Base-by-base conservation (phyloP, 306 rosid species). In the Neltuma alba region DNA sequence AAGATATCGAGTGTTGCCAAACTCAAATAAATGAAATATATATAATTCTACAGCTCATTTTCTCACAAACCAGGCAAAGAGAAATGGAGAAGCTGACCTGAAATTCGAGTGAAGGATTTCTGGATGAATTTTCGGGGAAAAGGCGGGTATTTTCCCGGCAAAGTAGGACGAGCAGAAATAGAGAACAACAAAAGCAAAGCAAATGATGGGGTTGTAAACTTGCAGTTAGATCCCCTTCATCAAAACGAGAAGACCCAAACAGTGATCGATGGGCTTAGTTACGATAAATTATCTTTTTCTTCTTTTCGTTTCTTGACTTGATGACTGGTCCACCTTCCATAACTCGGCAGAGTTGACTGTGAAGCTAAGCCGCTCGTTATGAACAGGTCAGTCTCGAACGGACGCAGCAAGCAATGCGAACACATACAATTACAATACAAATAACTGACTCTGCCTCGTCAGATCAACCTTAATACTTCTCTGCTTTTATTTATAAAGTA, bases 31-130 rank as follows among this genome's bases (percentile, higher is more conserved):
- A 31, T 48, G 5, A 4, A 16, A 41, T 57, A 45, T 13, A 58
- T 16, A 58, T 16, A 58, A 21, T 44, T 23, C n/a, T 33, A 42
- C 6, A 12, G 23, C 48, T 73, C 52, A 72, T 58, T 77, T 80
- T 72, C 48, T 40, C 55, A 37, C 40, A 66, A 60, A 66, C 72
- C 60, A 57, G 61, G 47, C 40, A 54, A 44, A 44, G 82, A 63
- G 40, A 76, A 77, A 80, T 65, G 45, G 72, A 77, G 74, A 38
- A 37, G 61, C 74, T 15, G 71, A 86, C 91, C 87, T 79, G 85
- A 77, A 64, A 13, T 77, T 9, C 18, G 58, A 61, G 77, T 63
- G 76, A 78, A 70, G 28, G 41, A 34, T 67, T 44, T 76, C 37
- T 18, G 70, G 67, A 45, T 20, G 81, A 42, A 63, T 63, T 47